Evolutionary conservation across 2,329 filamentous ascomycete genomes (phyloP), one percentile per base, ranked within the genome.

Genomic region (Pestalotiopsis sp.): DNA sequence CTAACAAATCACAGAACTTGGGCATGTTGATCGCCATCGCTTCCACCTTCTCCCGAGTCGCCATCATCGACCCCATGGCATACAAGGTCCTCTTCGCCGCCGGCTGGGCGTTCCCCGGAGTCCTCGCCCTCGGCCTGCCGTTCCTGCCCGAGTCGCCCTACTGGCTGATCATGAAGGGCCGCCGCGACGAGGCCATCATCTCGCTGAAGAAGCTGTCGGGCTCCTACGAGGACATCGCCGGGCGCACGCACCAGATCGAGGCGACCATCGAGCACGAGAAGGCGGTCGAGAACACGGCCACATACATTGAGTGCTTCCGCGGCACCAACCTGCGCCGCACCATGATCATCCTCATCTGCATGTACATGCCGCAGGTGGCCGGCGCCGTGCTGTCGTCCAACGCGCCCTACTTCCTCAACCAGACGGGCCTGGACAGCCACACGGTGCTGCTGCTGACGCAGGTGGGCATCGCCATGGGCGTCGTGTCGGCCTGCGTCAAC

Each of bases 121-220:
- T 70, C 45, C 31, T 71, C 17, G 60, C 66, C 41, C 9, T 72
- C 38, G 67, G 66, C 23, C 41, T 71, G 14, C 71, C 80, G 45
- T 66, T 83, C 36, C 78, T 81, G 65, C 79, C 78, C 5, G 79
- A 81, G 68, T 79, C 77, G 0, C 79, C 79, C 1, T 73, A 79
- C 52, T 81, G 79, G 78, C 76, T 81, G 1, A 72, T 80, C 41
- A 76, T 78, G 71, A 74, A 75, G 45, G 72, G 71, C 56, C 72
- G 75, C 4, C 69, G 69, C 3, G 75, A 78, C 14, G 74, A 80
- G 68, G 79, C 78, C 9, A 66, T 79, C 71, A 62, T 70, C n/a
- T 71, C 80, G 0, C 78, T 82, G 68, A 71, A 74, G 12, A 75
- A 79, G 1, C 76, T 84, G 0, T 71, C 66, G 17, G 66, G 66